Base-by-base conservation (phyloP, 768 basidiomycete species). In the Pleurotus citrinopileatus region DNA sequence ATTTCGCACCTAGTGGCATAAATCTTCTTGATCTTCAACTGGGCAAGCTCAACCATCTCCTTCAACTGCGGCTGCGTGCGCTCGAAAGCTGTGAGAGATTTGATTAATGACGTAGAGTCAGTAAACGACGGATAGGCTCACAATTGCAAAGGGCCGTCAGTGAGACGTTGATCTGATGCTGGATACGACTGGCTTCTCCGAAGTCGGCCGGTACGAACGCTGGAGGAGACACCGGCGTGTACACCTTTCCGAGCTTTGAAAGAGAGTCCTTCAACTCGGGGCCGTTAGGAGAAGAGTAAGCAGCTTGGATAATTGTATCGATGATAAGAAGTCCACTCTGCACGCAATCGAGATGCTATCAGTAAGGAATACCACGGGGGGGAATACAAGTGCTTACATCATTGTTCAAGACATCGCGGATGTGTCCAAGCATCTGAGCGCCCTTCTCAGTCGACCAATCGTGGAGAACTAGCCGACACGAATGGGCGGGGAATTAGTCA, bases 391-490 rank as follows among this genome's bases (percentile, higher is more conserved):
- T 15, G 55, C 61, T 40, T 48, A 67, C 70, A 55, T 70, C 65
- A 38, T 70, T 57, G 50, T 69, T 69, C 13, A 73, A 51, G 36
- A 71, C 69, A 48, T 72, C 70, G 2, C 62, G 59, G 38, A 71
- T 70, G 22, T 72, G 68, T 40, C 59, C 50, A 38, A 72, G 63
- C 67, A 73, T 72, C 54, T 69, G 64, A 3, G 70, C 70, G 57
- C 69, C 68, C 64, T 72, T 62, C 48, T 67, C 68, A 1, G 69
- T 70, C 50, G 63, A 69, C 72, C 70, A 73, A 55, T 72, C 70
- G 59, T 72, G 72, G 23, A 73, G 62, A 51, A 73, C 72, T 71
- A n/a, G n/a, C n/a, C n/a, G n/a, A n/a, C n/a, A n/a, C n/a, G 27
- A 7, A 28, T 27, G 25, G 25, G 26, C 15, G 22, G n/a, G 23